Conservation (phyloP, 371 early-diverging fungal species). For the Rhizopus arrhizus region DNA sequence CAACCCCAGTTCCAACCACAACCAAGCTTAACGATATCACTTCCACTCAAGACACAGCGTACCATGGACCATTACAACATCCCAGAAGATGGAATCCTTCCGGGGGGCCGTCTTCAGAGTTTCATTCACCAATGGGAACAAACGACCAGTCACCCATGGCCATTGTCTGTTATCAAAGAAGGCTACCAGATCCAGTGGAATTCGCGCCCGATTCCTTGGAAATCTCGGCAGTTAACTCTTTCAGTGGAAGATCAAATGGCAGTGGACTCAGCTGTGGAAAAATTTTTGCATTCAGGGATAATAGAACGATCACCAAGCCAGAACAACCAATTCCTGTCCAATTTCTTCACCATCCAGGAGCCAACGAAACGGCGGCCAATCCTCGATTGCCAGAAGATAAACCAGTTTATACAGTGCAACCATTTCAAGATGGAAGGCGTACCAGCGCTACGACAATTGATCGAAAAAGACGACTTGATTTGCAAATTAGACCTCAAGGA, state of each 20-base stretch:
- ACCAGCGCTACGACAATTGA: no score
- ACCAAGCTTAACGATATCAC: neutral
- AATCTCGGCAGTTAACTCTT: neutral
- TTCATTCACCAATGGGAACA: constrained; percentile 6
- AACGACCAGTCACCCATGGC: constrained; percentile 4
- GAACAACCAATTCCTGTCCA: constrained; percentile 5
- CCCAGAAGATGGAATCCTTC: constrained; percentile 1
- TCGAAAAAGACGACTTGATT: no score
- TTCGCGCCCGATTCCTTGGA: constrained; percentile 1
- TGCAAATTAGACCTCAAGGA: no score
- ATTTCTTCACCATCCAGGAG: constrained; percentile 20
- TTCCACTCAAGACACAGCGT: neutral
- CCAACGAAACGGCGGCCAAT: constrained; percentile 16
- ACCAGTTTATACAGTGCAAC: constrained; percentile 8
- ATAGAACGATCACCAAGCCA: neutral
- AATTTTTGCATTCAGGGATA: neutral
- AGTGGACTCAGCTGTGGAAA: neutral
- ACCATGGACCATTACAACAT: neutral
- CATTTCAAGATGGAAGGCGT: no score
- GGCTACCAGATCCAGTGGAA: constrained; percentile 9
- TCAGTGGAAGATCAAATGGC: neutral
- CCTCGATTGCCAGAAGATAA: constrained; percentile 7
- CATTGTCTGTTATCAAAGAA: neutral
- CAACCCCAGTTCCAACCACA: neutral
- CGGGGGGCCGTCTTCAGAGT: neutral